Evolutionary conservation across 768 basidiomycete species (phyloP).

Genomic region (Boletus pseudopeckii): DNA sequence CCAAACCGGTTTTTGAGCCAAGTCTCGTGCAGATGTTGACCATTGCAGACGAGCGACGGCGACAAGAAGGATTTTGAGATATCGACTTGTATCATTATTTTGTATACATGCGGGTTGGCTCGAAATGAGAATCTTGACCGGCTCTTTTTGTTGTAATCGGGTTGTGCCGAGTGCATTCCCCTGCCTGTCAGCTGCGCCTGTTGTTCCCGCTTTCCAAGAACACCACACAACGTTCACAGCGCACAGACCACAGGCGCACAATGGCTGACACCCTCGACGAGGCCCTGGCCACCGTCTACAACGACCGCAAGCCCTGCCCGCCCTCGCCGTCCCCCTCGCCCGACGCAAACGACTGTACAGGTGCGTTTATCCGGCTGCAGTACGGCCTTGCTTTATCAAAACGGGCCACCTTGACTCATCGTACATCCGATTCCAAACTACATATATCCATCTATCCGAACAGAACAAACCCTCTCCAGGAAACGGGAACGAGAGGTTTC

Average conservation of each 20-base stretch:
- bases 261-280: slow-evolving; percentile 29
- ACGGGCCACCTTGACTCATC: slow-evolving; percentile 23
- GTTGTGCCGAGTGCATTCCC: slow-evolving; percentile 32
- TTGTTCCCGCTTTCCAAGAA: slow-evolving; percentile 28
- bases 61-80: background rate
- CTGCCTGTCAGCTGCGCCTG: slow-evolving; percentile 33
- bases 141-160: slow-evolving; percentile 29
- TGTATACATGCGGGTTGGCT: background rate
- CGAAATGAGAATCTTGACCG: slow-evolving; percentile 7
- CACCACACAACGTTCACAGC: slow-evolving; percentile 23
- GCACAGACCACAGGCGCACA: slow-evolving; percentile 31
- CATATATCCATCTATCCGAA: slow-evolving; percentile 1
- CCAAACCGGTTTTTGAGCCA: slow-evolving; percentile 73
- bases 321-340: slow-evolving; percentile 43
- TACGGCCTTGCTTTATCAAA: slow-evolving; percentile 24
- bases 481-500: slow-evolving; percentile 81
- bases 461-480: slow-evolving; percentile 49
- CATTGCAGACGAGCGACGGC: slow-evolving; percentile 41
- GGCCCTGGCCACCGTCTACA: slow-evolving; percentile 4
- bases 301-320: slow-evolving; percentile 21
- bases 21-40: slow-evolving; percentile 41
- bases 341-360: slow-evolving; percentile 39
- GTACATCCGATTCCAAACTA: slow-evolving; percentile 20
- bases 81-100: background rate
- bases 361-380: slow-evolving; percentile 34